Evolutionary conservation across 208 protist genomes (phyloP).

Genomic region (Leishmania lainsoni): DNA sequence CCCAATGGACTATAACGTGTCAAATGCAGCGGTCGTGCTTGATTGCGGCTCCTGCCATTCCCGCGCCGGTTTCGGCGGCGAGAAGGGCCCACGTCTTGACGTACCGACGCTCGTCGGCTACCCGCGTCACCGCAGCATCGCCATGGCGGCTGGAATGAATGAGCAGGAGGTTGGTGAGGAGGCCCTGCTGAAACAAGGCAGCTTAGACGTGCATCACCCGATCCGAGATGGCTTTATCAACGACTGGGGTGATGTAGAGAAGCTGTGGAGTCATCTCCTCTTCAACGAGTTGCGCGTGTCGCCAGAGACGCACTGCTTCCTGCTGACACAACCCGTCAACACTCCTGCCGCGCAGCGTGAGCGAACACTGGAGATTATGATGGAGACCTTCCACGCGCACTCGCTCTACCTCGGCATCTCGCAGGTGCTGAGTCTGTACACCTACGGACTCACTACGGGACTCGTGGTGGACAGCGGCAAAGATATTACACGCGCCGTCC

Average conservation of each 20-base stretch:
- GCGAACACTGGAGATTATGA: slow-evolving; percentile 92
- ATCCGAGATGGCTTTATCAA: slow-evolving; percentile 80
- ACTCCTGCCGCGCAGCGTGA: slow-evolving; percentile 82
- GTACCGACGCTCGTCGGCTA: slow-evolving; percentile 90
- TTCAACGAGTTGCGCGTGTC: slow-evolving; percentile 90
- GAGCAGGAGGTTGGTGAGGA: slow-evolving; percentile 90
- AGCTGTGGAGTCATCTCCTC: slow-evolving; percentile 92
- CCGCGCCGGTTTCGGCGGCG: slow-evolving; percentile 87
- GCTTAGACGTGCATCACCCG: slow-evolving; percentile 68
- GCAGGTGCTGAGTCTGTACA: slow-evolving; percentile 93
- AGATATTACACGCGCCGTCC: slow-evolving; percentile 83
- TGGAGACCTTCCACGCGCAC: slow-evolving; percentile 94
- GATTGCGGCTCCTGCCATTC: slow-evolving; percentile 82
- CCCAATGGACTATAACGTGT: slow-evolving; percentile 28
- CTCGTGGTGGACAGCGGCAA: slow-evolving; percentile 93
- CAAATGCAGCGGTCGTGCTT: slow-evolving; percentile 59
- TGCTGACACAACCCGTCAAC: slow-evolving; percentile 89
- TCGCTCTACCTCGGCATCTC: slow-evolving; percentile 91
- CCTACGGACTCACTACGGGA: slow-evolving; percentile 93
- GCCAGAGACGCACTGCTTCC: slow-evolving; percentile 91
- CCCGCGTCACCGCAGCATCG: slow-evolving; percentile 87
- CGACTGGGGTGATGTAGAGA: slow-evolving; percentile 93
- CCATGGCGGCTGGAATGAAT: slow-evolving; percentile 91
- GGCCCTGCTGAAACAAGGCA: slow-evolving; percentile 82
- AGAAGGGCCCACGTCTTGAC: slow-evolving; percentile 81